Evolutionary conservation across 2,329 filamentous ascomycete genomes (phyloP).

Genomic region (Colletotrichum limetticola): DNA sequence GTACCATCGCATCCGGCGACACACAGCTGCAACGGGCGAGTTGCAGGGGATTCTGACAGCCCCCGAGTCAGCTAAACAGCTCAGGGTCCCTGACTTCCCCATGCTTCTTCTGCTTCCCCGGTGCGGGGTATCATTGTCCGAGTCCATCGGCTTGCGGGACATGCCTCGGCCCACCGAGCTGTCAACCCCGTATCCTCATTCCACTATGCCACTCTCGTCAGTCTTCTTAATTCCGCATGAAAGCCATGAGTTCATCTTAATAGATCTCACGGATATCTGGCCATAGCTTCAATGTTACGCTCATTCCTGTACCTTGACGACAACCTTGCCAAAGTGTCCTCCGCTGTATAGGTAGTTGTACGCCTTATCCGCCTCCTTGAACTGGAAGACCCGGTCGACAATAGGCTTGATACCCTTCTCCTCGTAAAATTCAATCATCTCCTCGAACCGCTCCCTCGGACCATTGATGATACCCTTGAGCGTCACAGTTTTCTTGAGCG

Average conservation of each 20-base stretch:
- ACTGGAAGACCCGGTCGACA: conserved; percentile 57
- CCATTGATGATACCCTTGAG: conserved; percentile 70
- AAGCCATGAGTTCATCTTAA: not conserved
- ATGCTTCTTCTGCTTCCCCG: not conserved
- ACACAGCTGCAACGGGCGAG: not conserved
- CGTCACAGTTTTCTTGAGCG: conserved; percentile 57
- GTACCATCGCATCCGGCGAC: not conserved
- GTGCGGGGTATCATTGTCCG: conserved; percentile 17
- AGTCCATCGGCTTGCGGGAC: not conserved
- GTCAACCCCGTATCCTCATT: not conserved
- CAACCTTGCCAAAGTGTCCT: conserved; percentile 68
- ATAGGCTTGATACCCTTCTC: conserved; percentile 57
- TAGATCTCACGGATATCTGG: not conserved
- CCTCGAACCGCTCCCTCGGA: conserved; percentile 62
- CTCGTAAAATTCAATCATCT: conserved; percentile 62
- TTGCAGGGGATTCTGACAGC: not conserved
- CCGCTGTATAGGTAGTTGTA: conserved; percentile 63
- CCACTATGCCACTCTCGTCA: not conserved
- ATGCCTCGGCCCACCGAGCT: conserved; percentile 27
- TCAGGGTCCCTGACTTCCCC: conserved; percentile 3
- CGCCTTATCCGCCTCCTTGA: conserved; percentile 59
- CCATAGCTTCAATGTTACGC: too few relatives aligned
- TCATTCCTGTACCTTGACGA: conserved; percentile 52
- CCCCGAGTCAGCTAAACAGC: conserved; percentile 19
- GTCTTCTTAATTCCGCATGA: too few relatives aligned